phyloP scores from a whole-genome alignment of 768 basidiomycete genomes.

The Guyanaporus albipodus region DNA sequence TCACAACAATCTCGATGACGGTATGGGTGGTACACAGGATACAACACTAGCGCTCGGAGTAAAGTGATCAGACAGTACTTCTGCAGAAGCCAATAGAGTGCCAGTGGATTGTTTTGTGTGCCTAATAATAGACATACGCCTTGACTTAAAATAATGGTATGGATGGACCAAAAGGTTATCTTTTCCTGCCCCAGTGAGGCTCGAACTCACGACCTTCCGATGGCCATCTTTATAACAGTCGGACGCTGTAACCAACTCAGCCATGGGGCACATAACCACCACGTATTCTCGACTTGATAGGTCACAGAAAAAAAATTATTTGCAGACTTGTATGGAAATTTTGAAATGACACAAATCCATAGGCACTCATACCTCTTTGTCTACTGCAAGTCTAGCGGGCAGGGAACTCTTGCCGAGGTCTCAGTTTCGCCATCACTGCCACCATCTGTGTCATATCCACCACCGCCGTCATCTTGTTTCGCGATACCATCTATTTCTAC shows the following conservation, averaged over 20 bases:
- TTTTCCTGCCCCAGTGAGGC: conserved; percentile 53
- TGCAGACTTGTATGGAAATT: too few species aligned
- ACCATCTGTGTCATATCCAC: neutral
- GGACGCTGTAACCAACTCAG: conserved; percentile 51
- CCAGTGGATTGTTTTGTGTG: too few species aligned
- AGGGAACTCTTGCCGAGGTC: neutral
- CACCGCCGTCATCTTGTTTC: neutral
- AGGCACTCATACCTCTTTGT: too few species aligned
- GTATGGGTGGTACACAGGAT: conserved; percentile 1
- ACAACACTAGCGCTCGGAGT: conserved; percentile 1
- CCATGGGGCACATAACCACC: conserved; percentile 48
- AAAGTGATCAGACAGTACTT: neutral
- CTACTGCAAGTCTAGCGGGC: too few species aligned
- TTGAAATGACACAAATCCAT: too few species aligned
- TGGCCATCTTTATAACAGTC: conserved; percentile 40
- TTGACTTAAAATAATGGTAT: too few species aligned
- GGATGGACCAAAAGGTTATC: too few species aligned
- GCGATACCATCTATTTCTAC: neutral
- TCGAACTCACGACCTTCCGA: conserved; percentile 54
- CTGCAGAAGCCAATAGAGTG: too few species aligned
- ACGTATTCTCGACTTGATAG: too few species aligned
- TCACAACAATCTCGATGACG: conserved; percentile 12
- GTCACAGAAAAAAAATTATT: too few species aligned
- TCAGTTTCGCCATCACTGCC: neutral
- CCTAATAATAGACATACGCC: too few species aligned